Base-by-base conservation (phyloP, 768 basidiomycete genomes). In the Pleurotus salmoneostramineus region DNA sequence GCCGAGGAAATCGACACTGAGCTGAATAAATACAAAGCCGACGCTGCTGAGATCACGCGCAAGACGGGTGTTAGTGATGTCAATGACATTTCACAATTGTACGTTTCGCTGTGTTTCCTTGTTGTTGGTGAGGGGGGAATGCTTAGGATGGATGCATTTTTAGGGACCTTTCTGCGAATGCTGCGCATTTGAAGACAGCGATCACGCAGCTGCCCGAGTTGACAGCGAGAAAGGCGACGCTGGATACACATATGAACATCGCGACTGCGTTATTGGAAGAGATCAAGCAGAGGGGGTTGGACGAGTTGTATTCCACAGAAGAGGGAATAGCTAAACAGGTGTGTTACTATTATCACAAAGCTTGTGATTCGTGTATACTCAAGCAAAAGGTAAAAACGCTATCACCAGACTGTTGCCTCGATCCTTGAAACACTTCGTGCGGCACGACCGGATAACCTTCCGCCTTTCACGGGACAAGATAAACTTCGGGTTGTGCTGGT, bases 241-340 rank as follows among this genome's bases (percentile, higher is more conserved):
- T 99, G 27, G 97, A 99, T 70, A 94, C 95, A 3, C 97, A 99
- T 69, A 98, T 99, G 95, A 98, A 98, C 72, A 96, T 99, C 57
- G 96, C 96, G 37, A 97, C 95, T 10, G 90, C 95, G 14, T 74
- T 99, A 7, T 76, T 99, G 32, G 94, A 96, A 69, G 88, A 97
- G 37, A 97, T 99, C 76, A 98, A 98, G 75, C 87, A 87, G 58
- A 85, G 97, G 36, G 93, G 92, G 3, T 79, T 99, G 34, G 97
- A 99, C 70, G 96, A 96, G 66, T 79, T 99, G n/a, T 98, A 97
- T 75, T 95, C 95, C 66, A 87, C 88, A 32, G 97, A 99, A 76
- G 97, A 99, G 71, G 84, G 87, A 4, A 90, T 91, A 62, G 80
- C 81, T 31, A 94, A 93, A 69, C 93, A 93, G 78, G 91, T 91